Conservation (phyloP, 2,329 filamentous ascomycete species). For the Malbranchea zuffiana region DNA sequence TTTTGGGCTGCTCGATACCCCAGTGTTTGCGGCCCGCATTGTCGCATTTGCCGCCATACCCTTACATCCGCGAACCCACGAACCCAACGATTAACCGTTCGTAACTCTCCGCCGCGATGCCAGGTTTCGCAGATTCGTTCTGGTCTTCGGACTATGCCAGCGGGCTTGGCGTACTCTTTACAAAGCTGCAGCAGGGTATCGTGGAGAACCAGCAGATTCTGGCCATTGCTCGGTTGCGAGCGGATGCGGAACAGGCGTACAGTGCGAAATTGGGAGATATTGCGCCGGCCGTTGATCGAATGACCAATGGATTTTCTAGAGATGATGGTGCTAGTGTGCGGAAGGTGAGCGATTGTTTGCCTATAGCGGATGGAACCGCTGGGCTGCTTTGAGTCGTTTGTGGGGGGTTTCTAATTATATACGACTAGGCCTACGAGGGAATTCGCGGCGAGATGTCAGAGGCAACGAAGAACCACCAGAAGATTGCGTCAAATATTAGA, state of each 20-base stretch:
- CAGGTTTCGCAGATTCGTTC: conserved; percentile 88
- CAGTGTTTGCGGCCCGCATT: no score
- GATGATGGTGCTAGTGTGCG: conserved; percentile 94
- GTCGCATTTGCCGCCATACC: no score
- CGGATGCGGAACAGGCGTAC: conserved; percentile 88
- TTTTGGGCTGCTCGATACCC: no score
- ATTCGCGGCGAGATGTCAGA: conserved; percentile 88
- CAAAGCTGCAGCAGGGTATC: conserved; percentile 92
- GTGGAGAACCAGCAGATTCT: conserved; percentile 91
- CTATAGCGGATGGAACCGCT: conserved; percentile 11
- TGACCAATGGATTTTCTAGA: conserved; percentile 67
- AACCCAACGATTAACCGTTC: no score
- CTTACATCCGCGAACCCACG: no score
- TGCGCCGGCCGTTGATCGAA: conserved; percentile 66
- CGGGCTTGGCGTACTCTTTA: conserved; percentile 86
- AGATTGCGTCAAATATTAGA: conserved; percentile 91
- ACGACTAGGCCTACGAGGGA: conserved; percentile 73
- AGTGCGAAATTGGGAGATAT: conserved; percentile 72
- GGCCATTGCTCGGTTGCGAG: conserved; percentile 82
- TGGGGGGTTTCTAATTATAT: conserved; percentile 1
- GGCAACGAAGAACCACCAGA: conserved; percentile 78
- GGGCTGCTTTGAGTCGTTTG: no score
- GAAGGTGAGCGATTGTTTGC: conserved; percentile 56
- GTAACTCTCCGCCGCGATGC: conserved; percentile 51
- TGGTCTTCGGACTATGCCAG: conserved; percentile 97